Evolutionary conservation across 139 green algal genomes (phyloP).

Genomic region (Protoeuglena noctilucae): DNA sequence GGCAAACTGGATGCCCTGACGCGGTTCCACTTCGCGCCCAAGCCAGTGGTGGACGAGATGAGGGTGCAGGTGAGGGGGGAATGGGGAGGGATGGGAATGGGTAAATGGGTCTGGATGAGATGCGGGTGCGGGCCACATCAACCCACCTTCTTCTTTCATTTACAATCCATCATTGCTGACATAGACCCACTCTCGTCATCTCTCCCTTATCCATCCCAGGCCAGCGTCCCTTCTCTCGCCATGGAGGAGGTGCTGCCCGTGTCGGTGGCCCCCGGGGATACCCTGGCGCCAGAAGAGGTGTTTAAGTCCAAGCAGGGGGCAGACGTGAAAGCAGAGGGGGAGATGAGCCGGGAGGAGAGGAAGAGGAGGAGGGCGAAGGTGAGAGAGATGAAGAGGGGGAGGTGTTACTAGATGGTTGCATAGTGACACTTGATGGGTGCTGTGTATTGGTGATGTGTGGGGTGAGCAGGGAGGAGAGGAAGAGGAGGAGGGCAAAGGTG

Average conservation of each 20-base stretch:
- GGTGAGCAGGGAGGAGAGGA: too few species aligned
- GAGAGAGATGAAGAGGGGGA: constrained; percentile 2
- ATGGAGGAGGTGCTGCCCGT: constrained; percentile 25
- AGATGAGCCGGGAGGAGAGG: background rate
- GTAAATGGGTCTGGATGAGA: too few species aligned
- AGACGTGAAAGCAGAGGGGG: constrained; percentile 2
- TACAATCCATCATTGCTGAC: too few species aligned
- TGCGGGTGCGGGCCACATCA: too few species aligned
- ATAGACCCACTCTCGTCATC: too few species aligned
- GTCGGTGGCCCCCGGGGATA: constrained; percentile 28
- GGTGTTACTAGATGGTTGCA: too few species aligned
- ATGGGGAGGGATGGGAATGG: too few species aligned
- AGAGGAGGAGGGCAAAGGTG: constrained; percentile 1
- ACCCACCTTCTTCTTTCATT: too few species aligned
- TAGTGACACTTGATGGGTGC: too few species aligned
- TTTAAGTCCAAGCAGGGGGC: constrained; percentile 32
- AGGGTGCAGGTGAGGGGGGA: constrained; percentile 24
- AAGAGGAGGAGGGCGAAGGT: constrained; percentile 12
- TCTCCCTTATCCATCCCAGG: background rate
- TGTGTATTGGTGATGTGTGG: too few species aligned
- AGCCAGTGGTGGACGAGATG: constrained; percentile 69
- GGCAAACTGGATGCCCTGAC: constrained; percentile 74
- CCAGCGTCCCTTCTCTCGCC: constrained; percentile 46
- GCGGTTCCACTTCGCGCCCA: constrained; percentile 79
- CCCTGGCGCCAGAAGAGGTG: constrained; percentile 49